Percentiles rank a stretch among this genome's conserved stretches.
These are phyloP conservation scores for Candida sanyiensis DNA, from an alignment of 805 yeast genomes.

Conservation along the genomic window DNA sequence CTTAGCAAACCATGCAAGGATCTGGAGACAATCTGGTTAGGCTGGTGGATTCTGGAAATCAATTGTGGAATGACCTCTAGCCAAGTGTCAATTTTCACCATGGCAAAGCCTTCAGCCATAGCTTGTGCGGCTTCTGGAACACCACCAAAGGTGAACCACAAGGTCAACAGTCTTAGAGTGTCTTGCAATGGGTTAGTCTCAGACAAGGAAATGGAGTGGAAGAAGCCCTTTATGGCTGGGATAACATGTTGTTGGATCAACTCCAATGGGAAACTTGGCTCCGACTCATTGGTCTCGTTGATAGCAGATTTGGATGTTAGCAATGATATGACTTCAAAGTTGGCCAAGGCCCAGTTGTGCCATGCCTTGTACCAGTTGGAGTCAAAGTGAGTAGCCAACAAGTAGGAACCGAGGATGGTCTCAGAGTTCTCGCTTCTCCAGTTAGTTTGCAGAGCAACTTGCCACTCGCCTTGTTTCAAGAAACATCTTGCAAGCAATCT, in stretches of 20 bases:
- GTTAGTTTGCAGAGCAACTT: constrained; percentile 66
- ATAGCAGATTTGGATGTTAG: constrained; percentile 33
- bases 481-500: constrained; percentile 87
- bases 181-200: constrained; percentile 87
- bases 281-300: constrained; percentile 26
- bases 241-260: constrained; percentile 81
- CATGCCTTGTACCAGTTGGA: constrained; percentile 95
- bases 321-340: constrained; percentile 86
- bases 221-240: constrained; percentile 94
- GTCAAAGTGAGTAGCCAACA: constrained; percentile 93
- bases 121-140: constrained; percentile 86
- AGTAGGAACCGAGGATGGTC: constrained; percentile 83
- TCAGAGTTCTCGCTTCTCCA: constrained; percentile 81
- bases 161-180: constrained; percentile 78
- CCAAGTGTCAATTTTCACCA: constrained; percentile 92
- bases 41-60: constrained; percentile 94
- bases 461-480: constrained; percentile 98
- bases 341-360: constrained; percentile 99
- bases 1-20: constrained; percentile 75
- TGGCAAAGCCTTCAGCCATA: constrained; percentile 81
- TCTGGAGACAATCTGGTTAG: constrained; percentile 75
- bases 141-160: constrained; percentile 97
- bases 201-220: constrained; percentile 88
- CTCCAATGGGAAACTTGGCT: constrained; percentile 37
- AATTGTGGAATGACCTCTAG: constrained; percentile 91